Percentiles rank a stretch among this genome's conserved stretches.
Evolutionary conservation across 1,284 basidiomycete species (phyloP).

Genomic region (Anthracocystis walkeri): DNA sequence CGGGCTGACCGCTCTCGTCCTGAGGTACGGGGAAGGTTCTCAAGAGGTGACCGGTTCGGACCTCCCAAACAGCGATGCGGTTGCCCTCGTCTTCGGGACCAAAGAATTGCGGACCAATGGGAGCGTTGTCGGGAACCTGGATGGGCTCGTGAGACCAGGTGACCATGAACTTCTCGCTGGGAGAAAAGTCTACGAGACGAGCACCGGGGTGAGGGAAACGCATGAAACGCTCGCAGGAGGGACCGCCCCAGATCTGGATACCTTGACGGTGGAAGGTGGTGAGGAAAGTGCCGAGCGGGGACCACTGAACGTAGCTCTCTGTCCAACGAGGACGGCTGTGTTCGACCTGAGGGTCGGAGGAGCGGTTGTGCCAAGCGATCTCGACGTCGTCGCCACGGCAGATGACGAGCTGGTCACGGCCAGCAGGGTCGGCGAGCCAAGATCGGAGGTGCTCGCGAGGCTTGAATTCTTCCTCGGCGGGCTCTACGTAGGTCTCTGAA

Average conservation of each 20-base stretch:
- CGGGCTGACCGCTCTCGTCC: slow-evolving; percentile 60
- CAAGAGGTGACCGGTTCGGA: slow-evolving; percentile 90
- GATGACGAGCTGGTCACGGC: slow-evolving; percentile 95
- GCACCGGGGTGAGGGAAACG: slow-evolving; percentile 96
- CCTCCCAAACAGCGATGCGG: slow-evolving; percentile 97
- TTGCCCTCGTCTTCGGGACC: slow-evolving; percentile 96
- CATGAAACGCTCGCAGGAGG: slow-evolving; percentile 85
- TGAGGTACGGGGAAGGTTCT: slow-evolving; percentile 84
- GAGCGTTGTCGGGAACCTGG: slow-evolving; percentile 82
- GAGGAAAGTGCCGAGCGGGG: slow-evolving; percentile 91
- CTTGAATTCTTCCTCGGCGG: slow-evolving; percentile 81
- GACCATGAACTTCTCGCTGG: slow-evolving; percentile 94
- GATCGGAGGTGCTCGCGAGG: slow-evolving; percentile 94
- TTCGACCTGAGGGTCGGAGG: slow-evolving; percentile 85
- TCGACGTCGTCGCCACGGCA: slow-evolving; percentile 92
- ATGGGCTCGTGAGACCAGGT: slow-evolving; percentile 98
- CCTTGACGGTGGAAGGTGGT: slow-evolving; percentile 95
- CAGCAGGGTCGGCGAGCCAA: slow-evolving; percentile 91
- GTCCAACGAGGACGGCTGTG: slow-evolving; percentile 84
- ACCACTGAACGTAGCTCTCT: slow-evolving; percentile 97
- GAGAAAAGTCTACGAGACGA: slow-evolving; percentile 96
- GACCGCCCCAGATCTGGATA: slow-evolving; percentile 94
- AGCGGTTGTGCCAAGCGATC: slow-evolving; percentile 93
- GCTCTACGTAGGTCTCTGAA: slow-evolving; percentile 86
- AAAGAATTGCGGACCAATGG: slow-evolving; percentile 76